Conservation (phyloP, 2,329 filamentous ascomycete genomes). For the Ophiostoma sp. region DNA sequence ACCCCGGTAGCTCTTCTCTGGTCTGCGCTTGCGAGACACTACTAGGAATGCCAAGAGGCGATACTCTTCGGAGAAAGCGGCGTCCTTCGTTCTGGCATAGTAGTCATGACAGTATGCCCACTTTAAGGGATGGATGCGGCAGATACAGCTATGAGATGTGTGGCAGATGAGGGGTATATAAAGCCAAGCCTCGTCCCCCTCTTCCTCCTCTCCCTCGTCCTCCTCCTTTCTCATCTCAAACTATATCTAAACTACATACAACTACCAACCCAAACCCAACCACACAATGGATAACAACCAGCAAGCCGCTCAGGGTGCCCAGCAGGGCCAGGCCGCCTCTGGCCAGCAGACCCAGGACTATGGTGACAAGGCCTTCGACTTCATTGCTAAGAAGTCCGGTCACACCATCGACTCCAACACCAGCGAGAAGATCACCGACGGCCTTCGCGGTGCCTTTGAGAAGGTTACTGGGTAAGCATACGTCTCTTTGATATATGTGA, state of each 20-base stretch:
- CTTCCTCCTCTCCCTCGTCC: background rate
- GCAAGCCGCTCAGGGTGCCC: constrained; percentile 13
- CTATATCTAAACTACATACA: background rate
- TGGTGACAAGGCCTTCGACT: constrained; percentile 32
- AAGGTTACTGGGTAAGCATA: constrained; percentile 37
- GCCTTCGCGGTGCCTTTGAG: constrained; percentile 35
- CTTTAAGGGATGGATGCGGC: background rate
- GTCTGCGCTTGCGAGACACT: background rate
- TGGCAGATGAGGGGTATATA: constrained; percentile 16
- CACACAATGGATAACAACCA: constrained; percentile 21
- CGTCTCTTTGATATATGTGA: too few species aligned
- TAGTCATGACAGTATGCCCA: background rate
- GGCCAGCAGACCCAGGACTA: constrained; percentile 27
- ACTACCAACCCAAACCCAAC: background rate
- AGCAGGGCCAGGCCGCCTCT: constrained; percentile 1
- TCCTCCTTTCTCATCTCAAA: background rate
- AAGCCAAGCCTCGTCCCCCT: constrained; percentile 4
- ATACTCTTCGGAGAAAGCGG: constrained; percentile 13
- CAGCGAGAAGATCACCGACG: constrained; percentile 36
- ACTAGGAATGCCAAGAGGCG: constrained; percentile 11
- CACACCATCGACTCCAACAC: constrained; percentile 28
- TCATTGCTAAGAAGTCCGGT: constrained; percentile 30
- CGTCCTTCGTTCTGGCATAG: background rate
- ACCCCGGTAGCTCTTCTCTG: background rate
- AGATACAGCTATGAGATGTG: background rate